A percentile compares a stretch with the other conserved stretches of the same genome.
phyloP scores from a whole-genome alignment of 176 grass and related monocot species.

The Areca catechu region DNA sequence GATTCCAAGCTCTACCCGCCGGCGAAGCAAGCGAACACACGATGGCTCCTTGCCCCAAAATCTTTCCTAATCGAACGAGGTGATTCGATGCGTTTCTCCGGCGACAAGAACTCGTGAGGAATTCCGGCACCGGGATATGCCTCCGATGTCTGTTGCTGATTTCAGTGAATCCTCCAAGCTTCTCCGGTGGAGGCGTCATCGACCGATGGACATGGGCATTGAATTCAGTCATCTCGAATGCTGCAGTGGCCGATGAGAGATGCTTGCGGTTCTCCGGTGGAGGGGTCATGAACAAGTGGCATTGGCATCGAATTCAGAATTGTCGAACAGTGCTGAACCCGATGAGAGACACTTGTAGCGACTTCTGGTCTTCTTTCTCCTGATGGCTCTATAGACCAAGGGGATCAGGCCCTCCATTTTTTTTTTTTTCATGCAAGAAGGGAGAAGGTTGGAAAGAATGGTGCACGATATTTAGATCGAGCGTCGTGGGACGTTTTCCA shows the following conservation, averaged over 20 bases:
- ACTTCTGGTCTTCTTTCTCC: constrained; percentile 44
- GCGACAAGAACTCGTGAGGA: too few relatives aligned
- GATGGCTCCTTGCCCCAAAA: too few relatives aligned
- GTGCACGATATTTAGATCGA: background rate
- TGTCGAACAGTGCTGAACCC: background rate
- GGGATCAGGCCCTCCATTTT: constrained; percentile 52
- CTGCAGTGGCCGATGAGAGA: background rate
- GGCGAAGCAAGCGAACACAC: too few relatives aligned
- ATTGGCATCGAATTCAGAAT: background rate
- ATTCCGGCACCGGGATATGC: too few relatives aligned
- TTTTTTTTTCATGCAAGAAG: constrained; percentile 2
- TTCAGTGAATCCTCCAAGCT: too few relatives aligned
- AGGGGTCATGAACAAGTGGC: constrained; percentile 29
- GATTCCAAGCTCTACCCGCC: too few relatives aligned
- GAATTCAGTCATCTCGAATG: background rate
- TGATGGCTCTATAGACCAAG: constrained; percentile 37
- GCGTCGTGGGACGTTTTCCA: background rate
- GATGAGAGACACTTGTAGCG: constrained; percentile 42
- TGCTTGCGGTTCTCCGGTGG: constrained; percentile 13
- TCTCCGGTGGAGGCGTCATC: background rate
- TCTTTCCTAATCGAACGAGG: too few relatives aligned
- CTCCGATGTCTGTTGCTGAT: too few relatives aligned
- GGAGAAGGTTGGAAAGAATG: background rate
- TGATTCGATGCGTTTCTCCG: too few relatives aligned
- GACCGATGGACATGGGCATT: background rate